Evolutionary conservation across 176 grass and related monocot genomes (phyloP).

Genomic region (Secale cereale): DNA sequence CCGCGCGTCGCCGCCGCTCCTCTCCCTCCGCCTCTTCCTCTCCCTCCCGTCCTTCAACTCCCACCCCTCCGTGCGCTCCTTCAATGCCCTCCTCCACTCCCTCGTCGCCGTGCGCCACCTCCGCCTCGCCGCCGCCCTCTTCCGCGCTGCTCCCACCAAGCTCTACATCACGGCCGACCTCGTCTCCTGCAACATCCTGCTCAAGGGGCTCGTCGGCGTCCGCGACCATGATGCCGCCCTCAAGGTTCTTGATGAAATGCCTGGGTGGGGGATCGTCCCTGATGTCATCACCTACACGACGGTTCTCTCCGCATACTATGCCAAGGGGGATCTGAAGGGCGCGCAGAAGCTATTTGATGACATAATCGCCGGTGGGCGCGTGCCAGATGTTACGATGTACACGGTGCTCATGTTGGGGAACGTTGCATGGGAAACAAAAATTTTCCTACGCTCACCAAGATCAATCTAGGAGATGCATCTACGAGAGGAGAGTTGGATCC

Average conservation of each 20-base stretch:
- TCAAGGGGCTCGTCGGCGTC: slow-evolving; percentile 30
- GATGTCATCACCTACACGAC: slow-evolving; percentile 71
- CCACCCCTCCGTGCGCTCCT: slow-evolving; percentile 53
- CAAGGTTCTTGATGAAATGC: slow-evolving; percentile 72
- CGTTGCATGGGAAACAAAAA: too few relatives aligned
- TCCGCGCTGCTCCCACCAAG: slow-evolving; percentile 40
- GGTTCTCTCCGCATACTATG: slow-evolving; percentile 44
- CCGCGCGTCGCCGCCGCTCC: slow-evolving; percentile 44
- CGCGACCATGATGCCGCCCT: slow-evolving; percentile 44
- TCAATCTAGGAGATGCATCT: too few relatives aligned
- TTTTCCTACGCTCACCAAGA: too few relatives aligned
- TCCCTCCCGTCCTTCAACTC: slow-evolving; percentile 68
- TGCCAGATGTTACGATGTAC: slow-evolving; percentile 61
- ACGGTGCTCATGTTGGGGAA: slow-evolving; percentile 62
- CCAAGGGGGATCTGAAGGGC: slow-evolving; percentile 44
- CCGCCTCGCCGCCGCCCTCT: slow-evolving; percentile 56
- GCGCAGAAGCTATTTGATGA: slow-evolving; percentile 44
- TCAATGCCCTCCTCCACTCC: slow-evolving; percentile 73
- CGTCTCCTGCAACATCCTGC: slow-evolving; percentile 71
- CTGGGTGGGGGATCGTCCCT: slow-evolving; percentile 43
- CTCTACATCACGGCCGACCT: slow-evolving; percentile 67
- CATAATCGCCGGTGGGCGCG: slow-evolving; percentile 35
- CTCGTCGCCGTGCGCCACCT: slow-evolving; percentile 53
- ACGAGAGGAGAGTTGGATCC: too few relatives aligned
- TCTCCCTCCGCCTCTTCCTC: slow-evolving; percentile 65